Percentiles rank a stretch among this genome's conserved stretches.
These are phyloP conservation scores for Xylaria longipes DNA, from an alignment of 495 filamentous ascomycete genomes.

Conservation along the genomic window DNA sequence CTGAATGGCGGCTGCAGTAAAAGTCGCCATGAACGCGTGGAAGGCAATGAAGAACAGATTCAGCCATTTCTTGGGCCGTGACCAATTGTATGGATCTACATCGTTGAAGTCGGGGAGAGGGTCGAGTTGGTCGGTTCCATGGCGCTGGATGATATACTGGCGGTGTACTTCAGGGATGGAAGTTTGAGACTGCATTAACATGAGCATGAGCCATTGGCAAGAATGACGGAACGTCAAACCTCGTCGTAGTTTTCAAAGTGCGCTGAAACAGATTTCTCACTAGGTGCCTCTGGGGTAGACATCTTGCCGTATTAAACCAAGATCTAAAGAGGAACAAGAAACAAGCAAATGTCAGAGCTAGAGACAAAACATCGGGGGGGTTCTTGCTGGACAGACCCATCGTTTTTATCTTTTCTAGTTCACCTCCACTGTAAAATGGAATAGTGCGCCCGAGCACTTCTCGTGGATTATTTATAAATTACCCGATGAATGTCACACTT, in stretches of 20 bases:
- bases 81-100: conserved; percentile 65
- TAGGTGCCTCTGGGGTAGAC: background rate
- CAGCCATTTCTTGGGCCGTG: conserved; percentile 54
- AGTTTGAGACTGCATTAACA: conserved; percentile 11
- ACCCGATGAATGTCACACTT: background rate
- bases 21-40: conserved; percentile 63
- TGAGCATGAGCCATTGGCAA: background rate
- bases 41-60: conserved; percentile 62
- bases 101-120: conserved; percentile 57
- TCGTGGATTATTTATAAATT: conserved; percentile 4
- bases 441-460: background rate
- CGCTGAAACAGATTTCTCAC: background rate
- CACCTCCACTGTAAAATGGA: background rate
- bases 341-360: background rate
- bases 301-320: background rate
- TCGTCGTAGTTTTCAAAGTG: conserved; percentile 1
- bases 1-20: conserved; percentile 60
- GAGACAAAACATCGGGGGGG: background rate
- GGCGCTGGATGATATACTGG: conserved; percentile 59
- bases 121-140: conserved; percentile 62
- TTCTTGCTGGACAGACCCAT: background rate
- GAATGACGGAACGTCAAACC: background rate
- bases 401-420: background rate
- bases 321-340: background rate
- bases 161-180: conserved; percentile 47